Evolutionary conservation across 2,329 filamentous ascomycete species (phyloP), one percentile per base, ranked within the genome.

Genomic region (Aureobasidium musti): DNA sequence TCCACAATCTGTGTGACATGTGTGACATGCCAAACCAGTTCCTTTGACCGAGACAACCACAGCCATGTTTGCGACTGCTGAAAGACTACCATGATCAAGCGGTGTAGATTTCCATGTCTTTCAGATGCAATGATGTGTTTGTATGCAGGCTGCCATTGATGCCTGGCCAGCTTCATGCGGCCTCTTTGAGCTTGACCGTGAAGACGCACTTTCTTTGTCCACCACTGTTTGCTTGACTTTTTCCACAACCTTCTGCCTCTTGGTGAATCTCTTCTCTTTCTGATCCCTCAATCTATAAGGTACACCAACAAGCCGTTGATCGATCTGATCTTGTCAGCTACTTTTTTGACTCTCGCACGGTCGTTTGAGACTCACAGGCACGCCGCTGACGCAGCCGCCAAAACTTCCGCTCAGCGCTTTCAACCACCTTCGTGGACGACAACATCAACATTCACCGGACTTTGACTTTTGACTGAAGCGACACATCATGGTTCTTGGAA

Each of bases 401-500:
- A 67, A 53, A 52, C 56, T 64, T 57, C 59, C 33, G 28, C 56
- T 63, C 53, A 26, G 35, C 45, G n/a, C 30, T 35, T 54, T 50
- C 21, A 23, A n/a, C 30, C 56, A 65, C 63, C 63, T 53, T 66
- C 14, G 63, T 66, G 52, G 61, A 65, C 50, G 49, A 37, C 39
- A 56, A 54, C 49, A 56, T 21, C 61, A 28, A 33, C 49, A 19
- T 37, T 28, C 19, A 17, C 30, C 23, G 47, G 56, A 35, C 28
- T 67, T 53, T 61, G 56, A 53, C 47, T 53, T 43, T 41, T 10
- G 50, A 19, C 13, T 26, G 47, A 35, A 52, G 17, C 50, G 30
- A 26, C 33, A 19, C 47, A 59, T 69, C 49, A 78, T 78, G 77
- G 75, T 77, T 39, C 70, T 83, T 67, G 80, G 80, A 83, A 72